Percentiles rank a stretch among this genome's conserved stretches.
These are phyloP conservation scores for Ostreobium quekettii DNA, from an alignment of 139 green algal species.

Conservation along the genomic window DNA sequence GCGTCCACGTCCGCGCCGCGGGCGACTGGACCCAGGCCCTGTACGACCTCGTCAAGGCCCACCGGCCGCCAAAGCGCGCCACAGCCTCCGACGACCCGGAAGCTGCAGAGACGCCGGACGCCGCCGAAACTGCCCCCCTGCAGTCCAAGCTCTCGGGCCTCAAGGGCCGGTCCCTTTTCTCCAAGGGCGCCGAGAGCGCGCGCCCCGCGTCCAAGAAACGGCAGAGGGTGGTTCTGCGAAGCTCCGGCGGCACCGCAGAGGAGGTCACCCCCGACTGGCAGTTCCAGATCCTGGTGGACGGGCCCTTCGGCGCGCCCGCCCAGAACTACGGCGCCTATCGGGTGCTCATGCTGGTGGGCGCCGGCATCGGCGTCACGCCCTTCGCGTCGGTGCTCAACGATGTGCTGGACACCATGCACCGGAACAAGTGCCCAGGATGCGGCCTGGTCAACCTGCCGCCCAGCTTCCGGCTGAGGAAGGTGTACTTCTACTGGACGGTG, in stretches of 20 bases:
- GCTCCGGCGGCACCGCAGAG: not conserved
- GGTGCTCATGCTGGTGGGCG: slow-evolving; percentile 26
- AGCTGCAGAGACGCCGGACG: too few species aligned
- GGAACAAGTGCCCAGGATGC: slow-evolving; percentile 1
- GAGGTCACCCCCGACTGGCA: not conserved
- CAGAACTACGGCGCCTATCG: slow-evolving; percentile 27
- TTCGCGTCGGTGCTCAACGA: slow-evolving; percentile 26
- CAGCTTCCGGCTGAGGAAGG: slow-evolving; percentile 9
- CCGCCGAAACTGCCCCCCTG: too few species aligned
- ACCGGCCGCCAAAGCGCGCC: too few species aligned
- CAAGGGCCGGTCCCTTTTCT: not conserved
- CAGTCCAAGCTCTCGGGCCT: not conserved
- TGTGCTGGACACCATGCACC: slow-evolving; percentile 16
- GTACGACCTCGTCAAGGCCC: slow-evolving; percentile 1
- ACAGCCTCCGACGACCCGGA: too few species aligned
- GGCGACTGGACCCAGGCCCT: slow-evolving; percentile 21
- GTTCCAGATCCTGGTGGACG: slow-evolving; percentile 19
- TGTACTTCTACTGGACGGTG: slow-evolving; percentile 22
- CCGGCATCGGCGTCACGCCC: slow-evolving; percentile 31
- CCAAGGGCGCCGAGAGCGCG: not conserved
- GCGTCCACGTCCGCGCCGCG: slow-evolving; percentile 20
- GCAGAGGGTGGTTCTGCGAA: not conserved
- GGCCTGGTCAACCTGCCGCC: not conserved
- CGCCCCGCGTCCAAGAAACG: not conserved
- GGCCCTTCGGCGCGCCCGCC: slow-evolving; percentile 18